Conservation (phyloP, 495 filamentous ascomycete species). For the Penicillium samsonianum region DNA sequence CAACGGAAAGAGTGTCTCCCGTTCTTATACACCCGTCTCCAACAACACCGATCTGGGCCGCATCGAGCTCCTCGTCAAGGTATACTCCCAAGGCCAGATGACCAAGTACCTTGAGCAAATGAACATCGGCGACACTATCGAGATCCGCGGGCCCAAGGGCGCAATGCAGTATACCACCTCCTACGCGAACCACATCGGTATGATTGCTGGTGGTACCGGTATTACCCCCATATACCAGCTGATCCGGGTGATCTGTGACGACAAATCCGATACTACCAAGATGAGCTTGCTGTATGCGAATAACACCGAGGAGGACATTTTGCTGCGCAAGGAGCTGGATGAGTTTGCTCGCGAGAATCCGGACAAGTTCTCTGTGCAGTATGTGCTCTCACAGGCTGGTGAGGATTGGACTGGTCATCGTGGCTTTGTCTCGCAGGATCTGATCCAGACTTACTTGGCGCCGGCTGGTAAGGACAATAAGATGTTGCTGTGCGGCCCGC, state of each 20-base stretch:
- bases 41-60: conserved; percentile 43
- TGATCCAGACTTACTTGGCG: conserved; percentile 23
- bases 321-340: conserved; percentile 49
- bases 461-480: conserved; percentile 18
- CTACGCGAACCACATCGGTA: conserved; percentile 40
- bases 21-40: conserved; percentile 48
- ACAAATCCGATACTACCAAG: conserved; percentile 46
- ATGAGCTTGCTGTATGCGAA: conserved; percentile 51
- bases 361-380: conserved; percentile 43
- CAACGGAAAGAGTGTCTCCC: conserved; percentile 39
- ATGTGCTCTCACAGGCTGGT: conserved; percentile 40
- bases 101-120: conserved; percentile 43
- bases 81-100: conserved; percentile 42
- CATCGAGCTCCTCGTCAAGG: conserved; percentile 44
- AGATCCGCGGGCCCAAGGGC: conserved; percentile 53
- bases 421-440: conserved; percentile 24
- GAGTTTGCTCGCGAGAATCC: conserved; percentile 38
- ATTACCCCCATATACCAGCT: conserved; percentile 60
- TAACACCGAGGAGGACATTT: conserved; percentile 41
- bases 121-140: conserved; percentile 41
- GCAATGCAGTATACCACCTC: conserved; percentile 45
- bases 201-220: conserved; percentile 30
- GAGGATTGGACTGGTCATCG: conserved; percentile 23
- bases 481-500: conserved; percentile 37
- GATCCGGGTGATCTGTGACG: conserved; percentile 53